Conservation (phyloP, 1,284 basidiomycete species). For the Chondrostereum purpureum region DNA sequence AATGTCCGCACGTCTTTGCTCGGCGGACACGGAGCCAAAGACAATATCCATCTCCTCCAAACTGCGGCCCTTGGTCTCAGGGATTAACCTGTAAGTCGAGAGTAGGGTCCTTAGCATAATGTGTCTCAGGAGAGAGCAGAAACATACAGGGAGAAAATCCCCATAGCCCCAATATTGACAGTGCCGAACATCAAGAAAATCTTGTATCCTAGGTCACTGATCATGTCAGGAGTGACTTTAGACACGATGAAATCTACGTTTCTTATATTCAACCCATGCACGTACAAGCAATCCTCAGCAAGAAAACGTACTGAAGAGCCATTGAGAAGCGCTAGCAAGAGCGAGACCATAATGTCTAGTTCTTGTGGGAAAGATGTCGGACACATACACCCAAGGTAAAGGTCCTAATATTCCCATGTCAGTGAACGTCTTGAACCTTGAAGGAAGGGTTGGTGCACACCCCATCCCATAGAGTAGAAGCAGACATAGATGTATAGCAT, state of each 20-base stretch:
- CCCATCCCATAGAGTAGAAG: slow-evolving; percentile 54
- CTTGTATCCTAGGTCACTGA: slow-evolving; percentile 46
- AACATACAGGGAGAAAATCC: slow-evolving; percentile 26
- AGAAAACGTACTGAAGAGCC: slow-evolving; percentile 57
- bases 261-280: too few species aligned
- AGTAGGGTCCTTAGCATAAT: not conserved
- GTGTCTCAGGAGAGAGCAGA: not conserved
- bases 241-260: slow-evolving; percentile 58
- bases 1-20: slow-evolving; percentile 32
- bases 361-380: slow-evolving; percentile 68
- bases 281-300: too few species aligned
- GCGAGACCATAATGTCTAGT: slow-evolving; percentile 64
- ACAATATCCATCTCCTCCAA: slow-evolving; percentile 79
- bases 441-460: slow-evolving; percentile 27
- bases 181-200: slow-evolving; percentile 53
- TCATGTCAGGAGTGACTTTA: slow-evolving; percentile 54
- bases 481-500: slow-evolving; percentile 57
- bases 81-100: slow-evolving; percentile 42
- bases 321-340: slow-evolving; percentile 52
- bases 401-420: too few species aligned
- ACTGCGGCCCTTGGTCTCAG: slow-evolving; percentile 71
- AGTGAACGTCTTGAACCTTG: slow-evolving; percentile 1
- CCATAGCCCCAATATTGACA: slow-evolving; percentile 41
- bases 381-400: slow-evolving; percentile 54
- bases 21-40: slow-evolving; percentile 60